These are phyloP conservation scores for Panus rudis DNA, from an alignment of 768 basidiomycete species.

Conservation along the genomic window DNA sequence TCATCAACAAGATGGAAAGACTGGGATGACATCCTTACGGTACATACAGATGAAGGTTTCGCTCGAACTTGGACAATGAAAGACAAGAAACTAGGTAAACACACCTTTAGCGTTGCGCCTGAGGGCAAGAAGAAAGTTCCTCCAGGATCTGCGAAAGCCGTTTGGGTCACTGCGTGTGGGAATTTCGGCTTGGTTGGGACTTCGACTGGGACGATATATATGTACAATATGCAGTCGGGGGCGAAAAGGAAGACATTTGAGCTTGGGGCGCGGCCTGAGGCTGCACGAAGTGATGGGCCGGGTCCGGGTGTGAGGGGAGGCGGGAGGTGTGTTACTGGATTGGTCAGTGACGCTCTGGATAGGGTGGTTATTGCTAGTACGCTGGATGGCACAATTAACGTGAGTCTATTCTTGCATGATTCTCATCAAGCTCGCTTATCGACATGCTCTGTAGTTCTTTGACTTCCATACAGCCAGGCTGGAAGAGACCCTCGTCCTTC, in stretches of 20 bases:
- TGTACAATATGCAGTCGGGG: slow-evolving; percentile 99
- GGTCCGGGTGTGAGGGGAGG: slow-evolving; percentile 32
- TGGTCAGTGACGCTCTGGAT: slow-evolving; percentile 85
- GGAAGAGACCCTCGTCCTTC: slow-evolving; percentile 56
- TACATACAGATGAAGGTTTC: slow-evolving; percentile 74
- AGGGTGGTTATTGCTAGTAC: slow-evolving; percentile 76
- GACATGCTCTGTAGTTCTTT: slow-evolving; percentile 63
- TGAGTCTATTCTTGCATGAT: slow-evolving; percentile 31
- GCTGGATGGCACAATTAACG: slow-evolving; percentile 83
- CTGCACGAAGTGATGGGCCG: slow-evolving; percentile 32
- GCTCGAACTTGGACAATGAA: slow-evolving; percentile 86
- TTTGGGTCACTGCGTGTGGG: slow-evolving; percentile 89
- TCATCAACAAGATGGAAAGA: slow-evolving; percentile 82
- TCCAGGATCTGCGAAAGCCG: slow-evolving; percentile 69
- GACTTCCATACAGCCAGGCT: slow-evolving; percentile 86
- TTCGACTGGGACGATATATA: slow-evolving; percentile 69
- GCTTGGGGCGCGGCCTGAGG: slow-evolving; percentile 56
- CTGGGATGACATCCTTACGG: slow-evolving; percentile 97
- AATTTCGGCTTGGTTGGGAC: slow-evolving; percentile 89
- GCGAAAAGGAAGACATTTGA: slow-evolving; percentile 72
- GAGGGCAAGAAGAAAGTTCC: slow-evolving; percentile 39
- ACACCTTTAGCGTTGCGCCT: slow-evolving; percentile 54
- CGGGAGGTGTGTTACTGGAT: slow-evolving; percentile 63
- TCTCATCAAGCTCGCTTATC: not conserved
- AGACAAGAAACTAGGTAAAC: slow-evolving; percentile 75